Percentiles rank a stretch among this genome's conserved stretches.
Conservation (phyloP, 2,329 filamentous ascomycete species). For the Colletotrichum nymphaeae region DNA sequence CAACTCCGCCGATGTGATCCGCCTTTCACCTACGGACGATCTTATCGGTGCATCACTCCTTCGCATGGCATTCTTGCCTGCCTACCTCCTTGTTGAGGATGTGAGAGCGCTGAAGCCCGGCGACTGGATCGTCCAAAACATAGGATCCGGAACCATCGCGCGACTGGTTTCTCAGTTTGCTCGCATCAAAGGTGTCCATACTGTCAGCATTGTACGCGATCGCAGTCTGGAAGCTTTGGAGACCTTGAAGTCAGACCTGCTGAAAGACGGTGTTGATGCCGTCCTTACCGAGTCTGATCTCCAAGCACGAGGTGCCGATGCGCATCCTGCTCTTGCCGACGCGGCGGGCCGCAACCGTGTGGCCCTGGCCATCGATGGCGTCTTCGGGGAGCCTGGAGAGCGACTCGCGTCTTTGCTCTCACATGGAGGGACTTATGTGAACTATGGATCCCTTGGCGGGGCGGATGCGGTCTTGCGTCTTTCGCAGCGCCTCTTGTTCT, state of each 20-base stretch:
- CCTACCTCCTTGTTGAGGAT: slow-evolving; percentile 39
- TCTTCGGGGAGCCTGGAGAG: slow-evolving; percentile 35
- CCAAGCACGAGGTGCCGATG: not conserved
- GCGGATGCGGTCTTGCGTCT: not conserved
- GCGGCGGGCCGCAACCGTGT: slow-evolving; percentile 13
- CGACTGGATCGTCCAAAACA: slow-evolving; percentile 42
- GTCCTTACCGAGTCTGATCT: slow-evolving; percentile 36
- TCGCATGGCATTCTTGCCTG: slow-evolving; percentile 36
- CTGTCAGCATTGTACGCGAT: slow-evolving; percentile 37
- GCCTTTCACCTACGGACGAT: slow-evolving; percentile 11
- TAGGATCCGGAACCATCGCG: slow-evolving; percentile 34
- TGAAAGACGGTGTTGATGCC: slow-evolving; percentile 15
- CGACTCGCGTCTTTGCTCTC: slow-evolving; percentile 32
- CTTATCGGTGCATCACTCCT: slow-evolving; percentile 36
- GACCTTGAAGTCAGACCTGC: not conserved
- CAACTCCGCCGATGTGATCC: slow-evolving; percentile 10
- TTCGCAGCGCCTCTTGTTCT: slow-evolving; percentile 2
- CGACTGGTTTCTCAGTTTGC: slow-evolving; percentile 39
- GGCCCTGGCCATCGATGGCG: slow-evolving; percentile 36
- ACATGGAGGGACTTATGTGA: slow-evolving; percentile 36
- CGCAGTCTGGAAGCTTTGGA: slow-evolving; percentile 20
- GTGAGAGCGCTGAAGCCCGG: slow-evolving; percentile 28
- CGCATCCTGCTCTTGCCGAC: not conserved
- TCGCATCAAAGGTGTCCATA: slow-evolving; percentile 31
- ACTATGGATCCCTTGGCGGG: slow-evolving; percentile 35